Evolutionary conservation across 495 filamentous ascomycete genomes (phyloP).

Genomic region (Penicillium paxilli): DNA sequence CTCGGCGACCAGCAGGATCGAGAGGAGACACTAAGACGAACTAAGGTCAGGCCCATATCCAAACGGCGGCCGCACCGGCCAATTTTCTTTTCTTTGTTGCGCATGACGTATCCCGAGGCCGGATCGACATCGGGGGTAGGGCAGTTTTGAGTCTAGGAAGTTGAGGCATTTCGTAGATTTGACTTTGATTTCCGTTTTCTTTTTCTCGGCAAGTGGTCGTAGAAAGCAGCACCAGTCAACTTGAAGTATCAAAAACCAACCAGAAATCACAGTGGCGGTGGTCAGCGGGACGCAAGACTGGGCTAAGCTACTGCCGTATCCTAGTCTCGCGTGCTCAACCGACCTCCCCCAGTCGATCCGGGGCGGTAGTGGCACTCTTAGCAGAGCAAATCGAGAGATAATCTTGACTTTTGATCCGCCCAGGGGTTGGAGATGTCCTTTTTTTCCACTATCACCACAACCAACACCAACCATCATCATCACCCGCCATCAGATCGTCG

Average conservation of each 20-base stretch:
- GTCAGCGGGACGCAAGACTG: neutral
- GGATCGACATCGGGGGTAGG: slow-evolving; percentile 3
- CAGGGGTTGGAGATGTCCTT: slow-evolving; percentile 25
- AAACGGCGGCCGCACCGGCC: slow-evolving; percentile 11
- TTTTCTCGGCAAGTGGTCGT: neutral
- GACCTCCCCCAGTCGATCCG: slow-evolving; percentile 21
- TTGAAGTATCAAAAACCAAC: neutral
- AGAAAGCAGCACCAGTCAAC: neutral
- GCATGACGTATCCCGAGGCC: slow-evolving; percentile 7
- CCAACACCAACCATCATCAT: too few species aligned
- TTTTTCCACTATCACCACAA: neutral
- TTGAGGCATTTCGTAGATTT: slow-evolving; percentile 1
- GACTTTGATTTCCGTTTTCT: slow-evolving; percentile 5
- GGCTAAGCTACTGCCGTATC: neutral
- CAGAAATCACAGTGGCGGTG: neutral
- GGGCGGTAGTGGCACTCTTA: slow-evolving; percentile 31
- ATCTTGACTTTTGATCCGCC: slow-evolving; percentile 38
- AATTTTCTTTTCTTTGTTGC: slow-evolving; percentile 1
- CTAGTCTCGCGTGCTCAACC: neutral
- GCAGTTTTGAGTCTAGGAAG: neutral
- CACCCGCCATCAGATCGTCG: neutral
- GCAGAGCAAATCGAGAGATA: slow-evolving; percentile 22
- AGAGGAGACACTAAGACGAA: neutral
- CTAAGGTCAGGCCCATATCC: slow-evolving; percentile 3
- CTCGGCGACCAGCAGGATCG: neutral